Conservation (phyloP, 805 yeast genomes). For the Ogataea naganishii region DNA sequence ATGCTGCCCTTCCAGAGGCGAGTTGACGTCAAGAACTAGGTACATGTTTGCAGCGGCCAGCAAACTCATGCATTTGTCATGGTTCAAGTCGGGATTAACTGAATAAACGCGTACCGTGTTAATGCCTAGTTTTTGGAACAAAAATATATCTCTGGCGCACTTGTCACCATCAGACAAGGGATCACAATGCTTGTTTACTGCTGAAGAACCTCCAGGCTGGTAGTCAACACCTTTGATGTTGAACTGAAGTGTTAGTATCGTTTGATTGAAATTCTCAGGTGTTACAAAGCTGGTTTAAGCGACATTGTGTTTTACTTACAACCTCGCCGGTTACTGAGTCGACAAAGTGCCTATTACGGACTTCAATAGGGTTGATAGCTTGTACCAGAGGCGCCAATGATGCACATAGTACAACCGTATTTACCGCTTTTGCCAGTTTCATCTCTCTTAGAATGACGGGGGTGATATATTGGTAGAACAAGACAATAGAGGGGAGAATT, state of each 20-base stretch:
- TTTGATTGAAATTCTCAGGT: neutral
- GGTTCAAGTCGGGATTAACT: constrained; percentile 71
- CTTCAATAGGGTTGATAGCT: constrained; percentile 55
- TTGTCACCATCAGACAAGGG: constrained; percentile 64
- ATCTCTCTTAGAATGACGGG: no score
- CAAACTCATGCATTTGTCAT: constrained; percentile 85
- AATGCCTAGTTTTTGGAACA: constrained; percentile 78
- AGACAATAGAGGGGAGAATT: no score
- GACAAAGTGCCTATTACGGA: constrained; percentile 63
- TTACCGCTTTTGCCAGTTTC: no score
- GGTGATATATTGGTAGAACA: no score
- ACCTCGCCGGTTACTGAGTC: constrained; percentile 70
- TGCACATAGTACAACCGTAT: no score
- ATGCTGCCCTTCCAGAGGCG: constrained; percentile 72
- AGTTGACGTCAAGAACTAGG: constrained; percentile 82
- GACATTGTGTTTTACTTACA: constrained; percentile 28
- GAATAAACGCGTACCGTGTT: constrained; percentile 87
- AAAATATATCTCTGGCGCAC: constrained; percentile 75
- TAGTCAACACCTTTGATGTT: constrained; percentile 84
- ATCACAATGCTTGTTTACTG: constrained; percentile 46
- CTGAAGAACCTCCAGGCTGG: constrained; percentile 94
- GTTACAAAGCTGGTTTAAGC: neutral
- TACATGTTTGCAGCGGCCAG: constrained; percentile 92
- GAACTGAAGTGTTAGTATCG: constrained; percentile 34
- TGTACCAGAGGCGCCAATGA: no score